These are phyloP conservation scores for Vitis amurensis DNA, from an alignment of 164 flowering plant species.

Conservation along the genomic window DNA sequence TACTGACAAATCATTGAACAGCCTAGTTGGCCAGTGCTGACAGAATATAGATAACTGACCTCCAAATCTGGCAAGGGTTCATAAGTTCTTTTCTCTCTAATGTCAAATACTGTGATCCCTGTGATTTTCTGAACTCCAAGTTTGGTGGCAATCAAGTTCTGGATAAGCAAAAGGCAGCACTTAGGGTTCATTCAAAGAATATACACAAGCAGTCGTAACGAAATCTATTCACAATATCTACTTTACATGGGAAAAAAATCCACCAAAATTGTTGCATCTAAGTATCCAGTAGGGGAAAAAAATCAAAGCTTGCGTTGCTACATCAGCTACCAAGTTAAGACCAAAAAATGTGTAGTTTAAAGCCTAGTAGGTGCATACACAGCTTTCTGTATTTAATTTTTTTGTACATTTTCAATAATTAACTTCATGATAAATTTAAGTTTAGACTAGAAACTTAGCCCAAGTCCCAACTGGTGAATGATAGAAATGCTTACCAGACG, in stretches of 20 bases:
- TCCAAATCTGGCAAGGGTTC: slow-evolving; percentile 74
- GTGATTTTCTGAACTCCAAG: slow-evolving; percentile 85
- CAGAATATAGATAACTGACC: slow-evolving; percentile 40
- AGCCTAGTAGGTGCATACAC: not conserved
- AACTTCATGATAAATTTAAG: not conserved
- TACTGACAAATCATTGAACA: not conserved
- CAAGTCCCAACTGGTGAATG: not conserved
- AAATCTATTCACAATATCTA: not conserved
- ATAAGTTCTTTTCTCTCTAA: slow-evolving; percentile 56
- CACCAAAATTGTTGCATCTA: too few relatives aligned
- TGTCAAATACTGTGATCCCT: slow-evolving; percentile 73
- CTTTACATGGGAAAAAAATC: too few relatives aligned
- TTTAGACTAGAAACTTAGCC: not conserved
- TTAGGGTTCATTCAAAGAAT: not conserved
- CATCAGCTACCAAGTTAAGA: not conserved
- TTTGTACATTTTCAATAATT: not conserved
- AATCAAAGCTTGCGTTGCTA: too few relatives aligned
- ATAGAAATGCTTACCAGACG: slow-evolving; percentile 50
- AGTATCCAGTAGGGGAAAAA: too few relatives aligned
- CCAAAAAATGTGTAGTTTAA: not conserved
- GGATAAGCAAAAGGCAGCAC: slow-evolving; percentile 29
- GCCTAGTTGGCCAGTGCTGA: not conserved
- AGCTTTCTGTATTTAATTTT: not conserved
- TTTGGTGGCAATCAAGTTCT: slow-evolving; percentile 86
- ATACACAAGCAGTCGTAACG: not conserved